phyloP scores from a whole-genome alignment of 805 yeast species.

The Myxozyma sirexii region DNA sequence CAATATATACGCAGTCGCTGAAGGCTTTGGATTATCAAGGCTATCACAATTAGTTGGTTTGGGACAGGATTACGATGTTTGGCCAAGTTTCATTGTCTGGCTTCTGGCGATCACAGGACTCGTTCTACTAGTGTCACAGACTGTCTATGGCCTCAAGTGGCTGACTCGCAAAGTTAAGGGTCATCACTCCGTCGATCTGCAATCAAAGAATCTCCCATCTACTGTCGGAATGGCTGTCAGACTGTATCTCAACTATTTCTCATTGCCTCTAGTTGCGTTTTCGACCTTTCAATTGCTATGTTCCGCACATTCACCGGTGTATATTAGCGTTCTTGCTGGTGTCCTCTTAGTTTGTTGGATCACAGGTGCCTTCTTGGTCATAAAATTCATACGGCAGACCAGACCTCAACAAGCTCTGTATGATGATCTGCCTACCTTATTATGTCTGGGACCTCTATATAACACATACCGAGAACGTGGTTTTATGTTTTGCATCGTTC shows the following conservation, averaged over 20 bases:
- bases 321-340: slow-evolving; percentile 38
- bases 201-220: slow-evolving; percentile 36
- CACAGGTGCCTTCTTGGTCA: slow-evolving; percentile 24
- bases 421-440: slow-evolving; percentile 38
- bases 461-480: slow-evolving; percentile 39
- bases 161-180: slow-evolving; percentile 15
- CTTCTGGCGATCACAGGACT: slow-evolving; percentile 36
- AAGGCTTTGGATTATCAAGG: slow-evolving; percentile 15
- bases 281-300: slow-evolving; percentile 40
- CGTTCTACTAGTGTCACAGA: slow-evolving; percentile 29
- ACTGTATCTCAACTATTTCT: slow-evolving; percentile 36
- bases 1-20: slow-evolving; percentile 32
- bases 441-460: slow-evolving; percentile 41
- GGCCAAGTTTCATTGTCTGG: slow-evolving; percentile 44
- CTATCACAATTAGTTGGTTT: slow-evolving; percentile 30
- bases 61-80: slow-evolving; percentile 38
- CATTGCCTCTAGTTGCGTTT: slow-evolving; percentile 40
- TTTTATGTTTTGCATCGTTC: slow-evolving; percentile 30
- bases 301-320: slow-evolving; percentile 34
- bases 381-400: slow-evolving; percentile 24
- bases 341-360: slow-evolving; percentile 38
- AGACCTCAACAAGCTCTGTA: slow-evolving; percentile 36
- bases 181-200: slow-evolving; percentile 33
- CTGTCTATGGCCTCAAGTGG: slow-evolving; percentile 22
- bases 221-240: slow-evolving; percentile 40